Evolutionary conservation across 2,329 filamentous ascomycete species (phyloP), one percentile per base, ranked within the genome.

Genomic region (Calonectria hongkongensis): DNA sequence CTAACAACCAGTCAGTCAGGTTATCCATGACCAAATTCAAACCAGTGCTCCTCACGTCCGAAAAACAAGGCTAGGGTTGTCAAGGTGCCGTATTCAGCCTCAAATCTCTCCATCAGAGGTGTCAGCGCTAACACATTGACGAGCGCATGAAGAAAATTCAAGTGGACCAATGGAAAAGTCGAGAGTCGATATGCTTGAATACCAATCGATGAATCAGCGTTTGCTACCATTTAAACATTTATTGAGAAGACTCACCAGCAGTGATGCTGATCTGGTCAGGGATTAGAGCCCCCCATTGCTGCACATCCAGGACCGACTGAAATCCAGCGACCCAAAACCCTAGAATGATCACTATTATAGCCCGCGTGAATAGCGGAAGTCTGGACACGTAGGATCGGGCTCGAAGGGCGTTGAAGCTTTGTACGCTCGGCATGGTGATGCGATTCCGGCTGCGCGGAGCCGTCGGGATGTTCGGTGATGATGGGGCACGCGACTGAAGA

Each of bases 21-120:
- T 48, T 12, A 16, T 5, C 18, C 4, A 15, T 39, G 28, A 12
- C 33, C 13, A 30, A 51, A 2, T 6, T 51, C 16, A 28, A 13
- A 25, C 73, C 50, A 27, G 9, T 41, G 27, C 12, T n/a, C 90
- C 95, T 87, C 88, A 98, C 95, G 96, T 70, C 97, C 97, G 80
- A 97, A 91, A 83, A 98, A 98, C 66, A 98, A 88, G 43, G 94
- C 91, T 75, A 98, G 83, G n/a, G 95, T 94, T 30, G 95, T 95
- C 81, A 98, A 87, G 9, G 96, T 98, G 66, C 97, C 97, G 84
- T 97, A 92, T 83, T 98, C 96, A 74, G 91, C 90, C 86, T 99
- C 97, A 84, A 98, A 99, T 73, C 96, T 91, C 85, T 98, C 96
- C 83, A 99, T 86, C 65, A 99, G 87, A n/a, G 97, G 97, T 47